These are phyloP conservation scores for Globisporangium spiculum DNA, from an alignment of 352 stramenopile genomes.

Conservation along the genomic window DNA sequence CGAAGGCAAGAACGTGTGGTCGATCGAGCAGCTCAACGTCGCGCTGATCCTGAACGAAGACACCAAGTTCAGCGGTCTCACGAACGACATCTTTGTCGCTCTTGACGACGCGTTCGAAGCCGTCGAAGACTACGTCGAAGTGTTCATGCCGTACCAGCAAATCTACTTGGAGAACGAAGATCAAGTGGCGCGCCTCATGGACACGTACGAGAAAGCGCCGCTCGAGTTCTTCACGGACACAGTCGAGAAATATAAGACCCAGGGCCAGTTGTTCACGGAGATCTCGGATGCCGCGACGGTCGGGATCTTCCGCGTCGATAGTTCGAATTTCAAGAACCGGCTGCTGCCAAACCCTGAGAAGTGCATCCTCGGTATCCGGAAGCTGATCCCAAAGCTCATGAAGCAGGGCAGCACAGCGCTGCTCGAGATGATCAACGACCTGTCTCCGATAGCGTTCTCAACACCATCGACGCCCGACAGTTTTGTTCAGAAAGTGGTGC, in stretches of 20 bases:
- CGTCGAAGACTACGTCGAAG: conserved; percentile 85
- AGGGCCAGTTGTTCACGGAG: conserved; percentile 76
- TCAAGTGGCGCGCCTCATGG: conserved; percentile 57
- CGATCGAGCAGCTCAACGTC: conserved; percentile 73
- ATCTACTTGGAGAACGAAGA: conserved; percentile 85
- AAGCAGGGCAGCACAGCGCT: conserved; percentile 72
- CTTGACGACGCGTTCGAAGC: conserved; percentile 79
- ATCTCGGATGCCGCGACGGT: conserved; percentile 85
- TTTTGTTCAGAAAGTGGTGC: conserved; percentile 88
- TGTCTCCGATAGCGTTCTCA: conserved; percentile 84
- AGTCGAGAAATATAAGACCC: conserved; percentile 78
- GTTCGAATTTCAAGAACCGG: conserved; percentile 75
- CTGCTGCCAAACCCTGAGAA: conserved; percentile 88
- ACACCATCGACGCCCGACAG: conserved; percentile 59
- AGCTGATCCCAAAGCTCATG: conserved; percentile 90
- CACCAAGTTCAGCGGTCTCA: conserved; percentile 73
- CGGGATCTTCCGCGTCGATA: conserved; percentile 93
- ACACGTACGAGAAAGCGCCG: conserved; percentile 66
- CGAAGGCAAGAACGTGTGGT: conserved; percentile 81
- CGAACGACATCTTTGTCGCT: conserved; percentile 82
- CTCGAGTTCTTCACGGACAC: conserved; percentile 80
- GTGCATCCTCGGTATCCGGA: conserved; percentile 81
- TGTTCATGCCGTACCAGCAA: conserved; percentile 88
- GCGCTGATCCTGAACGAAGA: conserved; percentile 84
- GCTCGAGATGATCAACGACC: conserved; percentile 77